These are phyloP conservation scores for Graphium sp. DNA, from an alignment of 2,329 filamentous ascomycete genomes.

Conservation along the genomic window DNA sequence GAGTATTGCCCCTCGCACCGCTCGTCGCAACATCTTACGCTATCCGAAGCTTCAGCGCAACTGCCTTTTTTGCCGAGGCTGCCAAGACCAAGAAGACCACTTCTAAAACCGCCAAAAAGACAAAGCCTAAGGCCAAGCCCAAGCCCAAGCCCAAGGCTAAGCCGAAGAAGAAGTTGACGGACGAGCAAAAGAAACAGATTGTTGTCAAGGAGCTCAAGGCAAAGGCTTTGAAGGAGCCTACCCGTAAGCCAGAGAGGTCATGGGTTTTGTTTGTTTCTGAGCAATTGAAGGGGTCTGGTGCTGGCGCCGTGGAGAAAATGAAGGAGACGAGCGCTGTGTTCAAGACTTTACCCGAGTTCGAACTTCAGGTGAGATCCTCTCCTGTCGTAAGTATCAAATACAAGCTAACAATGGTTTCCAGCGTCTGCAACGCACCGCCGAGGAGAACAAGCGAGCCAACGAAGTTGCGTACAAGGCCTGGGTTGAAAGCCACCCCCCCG, in stretches of 20 bases:
- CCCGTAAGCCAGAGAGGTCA: slow-evolving; percentile 11
- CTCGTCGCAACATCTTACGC: slow-evolving; percentile 7
- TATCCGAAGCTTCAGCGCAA: slow-evolving; percentile 14
- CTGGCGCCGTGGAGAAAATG: slow-evolving; percentile 9
- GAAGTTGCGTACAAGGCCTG: slow-evolving; percentile 23
- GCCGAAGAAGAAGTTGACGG: slow-evolving; percentile 15
- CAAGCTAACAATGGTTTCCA: slow-evolving; percentile 7
- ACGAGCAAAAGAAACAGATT: slow-evolving; percentile 16
- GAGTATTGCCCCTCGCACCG: slow-evolving; percentile 8
- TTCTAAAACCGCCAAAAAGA: slow-evolving; percentile 10
- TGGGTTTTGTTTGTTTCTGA: slow-evolving; percentile 22
- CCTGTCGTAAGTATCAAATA: not conserved
- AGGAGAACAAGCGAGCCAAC: slow-evolving; percentile 24
- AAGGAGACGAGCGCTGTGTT: slow-evolving; percentile 14
- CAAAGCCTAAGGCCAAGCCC: slow-evolving; percentile 9
- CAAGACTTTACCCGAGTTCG: slow-evolving; percentile 19
- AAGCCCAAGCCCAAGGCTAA: slow-evolving; percentile 11
- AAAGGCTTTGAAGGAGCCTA: slow-evolving; percentile 21
- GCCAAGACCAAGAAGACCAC: slow-evolving; percentile 10
- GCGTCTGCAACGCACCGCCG: slow-evolving; percentile 16
- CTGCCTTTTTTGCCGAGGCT: slow-evolving; percentile 10
- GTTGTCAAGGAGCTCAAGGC: slow-evolving; percentile 19
- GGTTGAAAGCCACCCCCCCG: slow-evolving; percentile 23
- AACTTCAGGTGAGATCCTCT: slow-evolving; percentile 26
- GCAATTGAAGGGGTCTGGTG: slow-evolving; percentile 9